Evolutionary conservation across 768 basidiomycete genomes (phyloP), one percentile per base, ranked within the genome.

Genomic region (Jaapia argillacea): DNA sequence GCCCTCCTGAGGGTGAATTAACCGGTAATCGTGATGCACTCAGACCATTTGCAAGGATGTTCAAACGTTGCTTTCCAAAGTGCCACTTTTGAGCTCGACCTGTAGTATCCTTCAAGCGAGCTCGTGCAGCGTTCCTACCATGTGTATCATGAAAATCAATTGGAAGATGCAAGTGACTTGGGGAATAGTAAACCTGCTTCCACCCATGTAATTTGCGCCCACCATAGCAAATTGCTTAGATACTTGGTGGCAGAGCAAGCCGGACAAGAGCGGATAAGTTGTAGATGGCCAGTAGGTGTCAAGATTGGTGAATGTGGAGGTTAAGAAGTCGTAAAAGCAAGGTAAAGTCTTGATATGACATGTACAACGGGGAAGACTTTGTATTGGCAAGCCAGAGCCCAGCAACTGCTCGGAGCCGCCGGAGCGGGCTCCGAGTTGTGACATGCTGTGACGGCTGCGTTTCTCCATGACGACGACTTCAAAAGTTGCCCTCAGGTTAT

Each of bases 201-300:
- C 82, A 20, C 82, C 82, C 80, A 81, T 84, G 48, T 84, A 85
- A 51, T 85, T 85, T 24, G 80, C 82, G 4, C 82, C 81, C 18
- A 63, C 61, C 80, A 82, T 81, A 41, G 4, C 50, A 40, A 40
- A 45, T 10, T 10, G 28, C 28, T 33, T 33, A 33, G n/a, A n/a
- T n/a, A n/a, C n/a, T n/a, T n/a, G n/a, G n/a, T n/a, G n/a, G n/a
- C n/a, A n/a, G n/a, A n/a, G n/a, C n/a, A n/a, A n/a, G n/a, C n/a
- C n/a, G n/a, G n/a, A n/a, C n/a, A n/a, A n/a, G n/a, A n/a, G n/a
- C n/a, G n/a, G n/a, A n/a, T n/a, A n/a, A n/a, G n/a, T n/a, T n/a
- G 16, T 16, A 33, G 28, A 16, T 10, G 16, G 16, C 28, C 28
- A 16, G 16, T 10, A 33, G 28, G 28, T 10, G 10, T 33, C 28